Conservation (phyloP, 495 filamentous ascomycete genomes). For the Bombardia bombarda region DNA sequence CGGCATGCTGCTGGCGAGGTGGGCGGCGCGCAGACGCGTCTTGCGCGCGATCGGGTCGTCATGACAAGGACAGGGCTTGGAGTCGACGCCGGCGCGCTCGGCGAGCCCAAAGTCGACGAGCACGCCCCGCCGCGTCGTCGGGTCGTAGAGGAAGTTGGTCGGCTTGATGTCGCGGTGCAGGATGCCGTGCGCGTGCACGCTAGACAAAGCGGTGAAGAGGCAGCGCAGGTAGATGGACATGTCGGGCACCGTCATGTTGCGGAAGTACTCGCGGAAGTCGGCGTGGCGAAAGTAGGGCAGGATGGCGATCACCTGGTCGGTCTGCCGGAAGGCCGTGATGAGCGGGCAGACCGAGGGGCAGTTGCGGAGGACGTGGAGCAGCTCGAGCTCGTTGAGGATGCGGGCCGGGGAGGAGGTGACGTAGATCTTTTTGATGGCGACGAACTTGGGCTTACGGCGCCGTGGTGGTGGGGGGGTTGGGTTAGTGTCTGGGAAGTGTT, state of each 20-base stretch:
- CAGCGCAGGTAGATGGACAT: conserved; percentile 85
- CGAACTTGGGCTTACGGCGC: conserved; percentile 57
- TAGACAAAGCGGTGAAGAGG: conserved; percentile 74
- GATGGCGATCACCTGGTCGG: conserved; percentile 91
- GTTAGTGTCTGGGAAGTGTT: neutral
- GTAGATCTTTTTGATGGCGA: conserved; percentile 98
- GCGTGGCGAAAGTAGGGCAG: conserved; percentile 92
- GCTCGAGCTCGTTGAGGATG: conserved; percentile 93
- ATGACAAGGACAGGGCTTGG: conserved; percentile 63
- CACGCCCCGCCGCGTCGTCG: conserved; percentile 69
- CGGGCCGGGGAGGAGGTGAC: conserved; percentile 88
- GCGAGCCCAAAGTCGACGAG: conserved; percentile 95
- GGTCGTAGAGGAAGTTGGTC: conserved; percentile 98
- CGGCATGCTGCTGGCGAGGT: conserved; percentile 33
- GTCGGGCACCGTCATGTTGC: conserved; percentile 73
- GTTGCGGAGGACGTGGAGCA: conserved; percentile 82
- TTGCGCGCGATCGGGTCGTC: conserved; percentile 34
- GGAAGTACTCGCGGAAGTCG: conserved; percentile 94
- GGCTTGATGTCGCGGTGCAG: conserved; percentile 98
- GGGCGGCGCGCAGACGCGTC: conserved; percentile 29
- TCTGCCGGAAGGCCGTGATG: conserved; percentile 88
- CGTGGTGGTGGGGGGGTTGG: conserved; percentile 10
- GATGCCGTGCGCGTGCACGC: conserved; percentile 75
- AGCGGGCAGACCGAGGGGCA: conserved; percentile 83
- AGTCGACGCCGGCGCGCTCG: conserved; percentile 71